These are phyloP conservation scores for Scopulariopsis brevicaulis DNA, from an alignment of 2,329 filamentous ascomycete genomes.

Conservation along the genomic window DNA sequence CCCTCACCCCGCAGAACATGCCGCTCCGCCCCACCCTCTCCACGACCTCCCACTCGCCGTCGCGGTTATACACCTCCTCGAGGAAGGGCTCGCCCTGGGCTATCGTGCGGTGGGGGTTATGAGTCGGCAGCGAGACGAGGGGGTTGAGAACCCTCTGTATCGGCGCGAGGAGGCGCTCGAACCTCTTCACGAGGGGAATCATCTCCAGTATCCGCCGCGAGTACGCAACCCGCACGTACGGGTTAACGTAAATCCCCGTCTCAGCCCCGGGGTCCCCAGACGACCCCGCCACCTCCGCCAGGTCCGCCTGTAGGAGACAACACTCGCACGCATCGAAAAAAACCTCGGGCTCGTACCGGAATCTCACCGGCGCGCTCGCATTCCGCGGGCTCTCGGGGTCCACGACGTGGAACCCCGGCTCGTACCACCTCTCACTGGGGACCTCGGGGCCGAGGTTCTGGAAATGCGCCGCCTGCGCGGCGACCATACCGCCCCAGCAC, in stretches of 20 bases:
- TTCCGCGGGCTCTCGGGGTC: constrained; percentile 18
- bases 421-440: constrained; percentile 20
- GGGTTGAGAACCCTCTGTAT: constrained; percentile 47
- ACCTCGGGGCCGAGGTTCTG: constrained; percentile 25
- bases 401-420: constrained; percentile 20
- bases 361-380: constrained; percentile 31
- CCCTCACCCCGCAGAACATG: constrained; percentile 42
- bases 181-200: constrained; percentile 48
- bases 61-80: constrained; percentile 35
- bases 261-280: constrained; percentile 33
- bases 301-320: constrained; percentile 43
- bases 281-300: constrained; percentile 23
- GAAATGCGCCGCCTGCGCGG: constrained; percentile 50
- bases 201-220: constrained; percentile 41
- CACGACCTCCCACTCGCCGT: constrained; percentile 26
- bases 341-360: constrained; percentile 44
- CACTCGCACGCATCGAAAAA: constrained; percentile 57
- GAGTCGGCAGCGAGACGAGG: constrained; percentile 42
- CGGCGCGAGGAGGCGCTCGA: constrained; percentile 52
- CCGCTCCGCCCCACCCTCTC: constrained; percentile 34
- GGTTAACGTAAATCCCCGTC: constrained; percentile 55
- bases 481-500: constrained; percentile 71
- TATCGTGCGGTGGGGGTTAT: constrained; percentile 50
- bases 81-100: constrained; percentile 40
- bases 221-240: constrained; percentile 63